These are phyloP conservation scores for Hyaloscypha bicolor DNA, from an alignment of 495 filamentous ascomycete genomes.

Conservation along the genomic window DNA sequence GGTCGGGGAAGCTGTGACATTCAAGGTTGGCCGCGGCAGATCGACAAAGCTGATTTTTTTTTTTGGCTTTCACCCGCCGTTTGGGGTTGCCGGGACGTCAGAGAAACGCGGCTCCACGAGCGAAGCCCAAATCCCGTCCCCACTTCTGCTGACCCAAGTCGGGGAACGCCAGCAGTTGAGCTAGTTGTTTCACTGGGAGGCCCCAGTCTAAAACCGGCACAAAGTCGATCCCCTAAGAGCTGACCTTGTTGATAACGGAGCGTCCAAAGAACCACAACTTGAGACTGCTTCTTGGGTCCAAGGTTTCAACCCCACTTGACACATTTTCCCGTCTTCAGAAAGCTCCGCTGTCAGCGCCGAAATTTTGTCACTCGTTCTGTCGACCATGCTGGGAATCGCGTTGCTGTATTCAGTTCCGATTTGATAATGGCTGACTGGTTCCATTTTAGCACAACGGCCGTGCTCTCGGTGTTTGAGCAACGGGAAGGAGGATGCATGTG, in stretches of 20 bases:
- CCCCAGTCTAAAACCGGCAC: neutral
- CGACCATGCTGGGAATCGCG: neutral
- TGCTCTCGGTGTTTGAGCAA: slow-evolving; percentile 63
- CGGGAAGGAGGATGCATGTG: slow-evolving; percentile 79
- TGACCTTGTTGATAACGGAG: neutral
- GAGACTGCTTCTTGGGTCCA: neutral
- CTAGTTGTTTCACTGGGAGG: neutral
- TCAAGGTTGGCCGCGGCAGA: slow-evolving; percentile 2
- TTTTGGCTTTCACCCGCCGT: neutral
- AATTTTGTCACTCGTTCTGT: neutral
- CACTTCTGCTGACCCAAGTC: neutral
- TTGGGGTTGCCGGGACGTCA: neutral
- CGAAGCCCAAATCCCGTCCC: neutral
- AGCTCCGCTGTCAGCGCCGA: neutral
- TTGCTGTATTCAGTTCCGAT: neutral
- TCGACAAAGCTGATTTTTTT: neutral
- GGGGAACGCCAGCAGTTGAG: neutral
- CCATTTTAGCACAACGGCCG: slow-evolving; percentile 57
- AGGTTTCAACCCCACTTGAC: neutral
- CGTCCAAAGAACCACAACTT: neutral
- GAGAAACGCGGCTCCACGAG: neutral
- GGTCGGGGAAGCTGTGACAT: neutral
- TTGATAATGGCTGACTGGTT: slow-evolving; percentile 15
- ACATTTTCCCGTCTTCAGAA: neutral
- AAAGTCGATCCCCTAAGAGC: neutral